Evolutionary conservation across 2,329 filamentous ascomycete genomes (phyloP), one percentile per base, ranked within the genome.

Genomic region (Davidsoniella eucalypti): DNA sequence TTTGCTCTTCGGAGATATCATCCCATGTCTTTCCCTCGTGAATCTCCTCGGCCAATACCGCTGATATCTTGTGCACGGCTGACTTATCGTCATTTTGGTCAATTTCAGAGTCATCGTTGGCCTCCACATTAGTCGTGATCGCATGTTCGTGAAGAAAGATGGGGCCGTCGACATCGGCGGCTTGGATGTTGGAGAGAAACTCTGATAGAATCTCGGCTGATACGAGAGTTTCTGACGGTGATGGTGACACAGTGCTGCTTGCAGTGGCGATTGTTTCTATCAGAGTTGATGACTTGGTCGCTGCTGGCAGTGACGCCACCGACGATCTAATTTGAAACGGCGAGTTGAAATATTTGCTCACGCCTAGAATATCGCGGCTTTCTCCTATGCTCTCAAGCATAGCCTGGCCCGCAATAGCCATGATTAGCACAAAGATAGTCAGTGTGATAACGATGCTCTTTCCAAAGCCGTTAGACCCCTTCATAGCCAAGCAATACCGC

Each of bases 401-500:
- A 44, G 78, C 69, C 50, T 82, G 76, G 37, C 80, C 71, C 16
- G 84, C 58, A 4, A 82, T 64, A 38, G 81, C 69, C 44, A 87
- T 67, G 47, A 83, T 60, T 25, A 81, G 61, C 14, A 53, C 43
- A 39, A 84, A 61, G 53, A 80, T 58, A 41, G 74, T 67, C 47
- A 77, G 69, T 49, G 73, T 67, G 38, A 75, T 63, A 37, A 78
- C 64, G 49, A 81, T 63, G 51, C 68, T 68, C 44, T 62, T 60
- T 25, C 72, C 69, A 2, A 75, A 73, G 18, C 73, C 68, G 1
- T 65, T 64, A 26, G 67, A 68, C 2, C 79, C 73, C 54, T 75
- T 67, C 55, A 75, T 69, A 16, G 74, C 76, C 29, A 88, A 75
- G 3, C 87, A 75, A 60, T 88, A 87, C 54, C 84, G 83, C 8